Conservation (phyloP, 345 rosid genomes). For the Populus pruinosa region DNA sequence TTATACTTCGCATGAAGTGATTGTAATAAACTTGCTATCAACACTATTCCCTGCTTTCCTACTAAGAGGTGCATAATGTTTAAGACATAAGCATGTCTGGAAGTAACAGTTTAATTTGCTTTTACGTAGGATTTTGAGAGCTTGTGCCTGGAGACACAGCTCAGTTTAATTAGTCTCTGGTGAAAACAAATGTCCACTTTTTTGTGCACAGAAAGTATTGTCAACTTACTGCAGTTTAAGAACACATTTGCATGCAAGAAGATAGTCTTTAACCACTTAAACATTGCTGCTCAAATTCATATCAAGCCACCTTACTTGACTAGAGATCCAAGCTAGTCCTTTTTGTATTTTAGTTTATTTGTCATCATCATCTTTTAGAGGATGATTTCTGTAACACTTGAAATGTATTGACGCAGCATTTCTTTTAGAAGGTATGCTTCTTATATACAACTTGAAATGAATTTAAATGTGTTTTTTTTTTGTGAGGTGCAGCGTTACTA, state of each 20-base stretch:
- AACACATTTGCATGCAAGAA: not conserved
- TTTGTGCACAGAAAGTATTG: not conserved
- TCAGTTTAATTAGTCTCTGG: not conserved
- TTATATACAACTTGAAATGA: not conserved
- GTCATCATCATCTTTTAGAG: not conserved
- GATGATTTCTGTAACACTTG: not conserved
- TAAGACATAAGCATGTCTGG: not conserved
- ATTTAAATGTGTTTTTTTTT: slow-evolving; percentile 6
- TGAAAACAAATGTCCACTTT: too few species aligned
- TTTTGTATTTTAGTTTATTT: not conserved
- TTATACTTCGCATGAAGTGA: not conserved
- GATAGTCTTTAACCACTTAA: not conserved
- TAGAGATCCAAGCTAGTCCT: not conserved
- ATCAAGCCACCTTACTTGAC: not conserved
- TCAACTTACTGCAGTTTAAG: not conserved
- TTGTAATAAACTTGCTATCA: not conserved
- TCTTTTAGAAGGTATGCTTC: not conserved
- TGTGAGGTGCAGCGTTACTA: slow-evolving; percentile 61
- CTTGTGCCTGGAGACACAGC: not conserved
- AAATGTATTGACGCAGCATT: not conserved
- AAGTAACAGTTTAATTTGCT: not conserved
- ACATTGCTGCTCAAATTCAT: not conserved
- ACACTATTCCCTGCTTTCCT: not conserved
- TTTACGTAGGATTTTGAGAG: not conserved
- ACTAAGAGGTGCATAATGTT: not conserved